Conservation (phyloP, 495 filamentous ascomycete genomes). For the Sabuloglossum arenarium region DNA sequence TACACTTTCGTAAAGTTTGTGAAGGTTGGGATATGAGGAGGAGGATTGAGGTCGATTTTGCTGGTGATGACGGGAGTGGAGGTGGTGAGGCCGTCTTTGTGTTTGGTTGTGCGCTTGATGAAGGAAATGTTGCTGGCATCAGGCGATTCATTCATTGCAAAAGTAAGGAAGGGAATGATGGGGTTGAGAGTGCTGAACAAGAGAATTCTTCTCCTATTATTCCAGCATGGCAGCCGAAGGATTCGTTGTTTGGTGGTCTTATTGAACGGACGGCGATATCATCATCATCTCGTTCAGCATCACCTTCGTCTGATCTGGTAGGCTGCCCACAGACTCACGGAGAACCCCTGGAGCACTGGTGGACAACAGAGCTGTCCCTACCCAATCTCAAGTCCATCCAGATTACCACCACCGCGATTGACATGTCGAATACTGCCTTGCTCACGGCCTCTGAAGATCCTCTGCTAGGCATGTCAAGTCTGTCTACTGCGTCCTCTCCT, state of each 20-base stretch:
- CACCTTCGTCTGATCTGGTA: background rate
- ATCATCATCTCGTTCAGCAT: background rate
- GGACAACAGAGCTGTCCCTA: conserved; percentile 33
- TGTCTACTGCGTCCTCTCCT: conserved; percentile 33
- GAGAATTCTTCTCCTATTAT: background rate
- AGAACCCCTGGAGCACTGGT: conserved; percentile 31
- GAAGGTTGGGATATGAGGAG: conserved; percentile 86
- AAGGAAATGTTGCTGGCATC: conserved; percentile 26
- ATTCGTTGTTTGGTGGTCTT: conserved; percentile 21
- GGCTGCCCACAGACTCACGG: background rate
- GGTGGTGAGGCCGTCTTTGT: conserved; percentile 59
- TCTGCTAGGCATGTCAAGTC: conserved; percentile 31
- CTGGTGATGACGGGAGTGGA: conserved; percentile 48
- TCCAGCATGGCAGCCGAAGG: conserved; percentile 2
- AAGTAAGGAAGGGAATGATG: background rate
- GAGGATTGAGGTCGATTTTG: conserved; percentile 74
- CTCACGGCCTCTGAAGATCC: conserved; percentile 61
- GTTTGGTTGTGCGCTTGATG: conserved; percentile 45
- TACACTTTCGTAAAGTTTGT: conserved; percentile 58
- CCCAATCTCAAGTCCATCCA: conserved; percentile 27
- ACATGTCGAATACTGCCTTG: conserved; percentile 49
- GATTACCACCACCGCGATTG: conserved; percentile 55
- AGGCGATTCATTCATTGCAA: conserved; percentile 30
- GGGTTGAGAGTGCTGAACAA: background rate
- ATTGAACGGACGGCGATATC: background rate